Percentiles rank a stretch among this genome's conserved stretches.
Conservation (phyloP, 2,329 filamentous ascomycete species). For the Ceratocystiopsis brevicomis region DNA sequence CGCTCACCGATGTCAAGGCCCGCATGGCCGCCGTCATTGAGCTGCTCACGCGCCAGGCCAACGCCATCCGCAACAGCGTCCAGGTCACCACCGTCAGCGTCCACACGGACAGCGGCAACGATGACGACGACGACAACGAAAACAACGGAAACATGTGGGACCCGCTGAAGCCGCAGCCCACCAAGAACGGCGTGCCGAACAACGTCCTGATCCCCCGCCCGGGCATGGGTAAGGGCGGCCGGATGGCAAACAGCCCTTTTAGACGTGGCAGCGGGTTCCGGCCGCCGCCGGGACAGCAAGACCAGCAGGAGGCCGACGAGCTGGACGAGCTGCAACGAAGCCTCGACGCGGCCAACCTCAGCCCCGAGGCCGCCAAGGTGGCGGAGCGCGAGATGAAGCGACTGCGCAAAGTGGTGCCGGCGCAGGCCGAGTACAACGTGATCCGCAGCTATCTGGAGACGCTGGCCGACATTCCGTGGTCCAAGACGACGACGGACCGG, state of each 20-base stretch:
- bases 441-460: conserved; percentile 88
- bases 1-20: conserved; percentile 60
- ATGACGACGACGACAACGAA: conserved; percentile 12
- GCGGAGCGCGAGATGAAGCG: conserved; percentile 76
- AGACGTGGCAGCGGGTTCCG: conserved; percentile 2
- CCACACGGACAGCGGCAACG: conserved; percentile 18
- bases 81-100: conserved; percentile 63
- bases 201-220: conserved; percentile 7
- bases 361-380: conserved; percentile 72
- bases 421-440: conserved; percentile 90
- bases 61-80: conserved; percentile 68
- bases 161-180: conserved; percentile 13
- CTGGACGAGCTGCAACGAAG: conserved; percentile 81
- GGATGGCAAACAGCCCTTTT: conserved; percentile 16
- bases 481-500: conserved; percentile 63
- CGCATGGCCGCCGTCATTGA: conserved; percentile 69
- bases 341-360: conserved; percentile 62
- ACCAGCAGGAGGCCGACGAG: conserved; percentile 61
- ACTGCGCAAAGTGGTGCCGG: conserved; percentile 86
- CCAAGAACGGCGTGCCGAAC: conserved; percentile 2
- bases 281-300: not conserved
- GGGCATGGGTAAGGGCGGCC: conserved; percentile 7
- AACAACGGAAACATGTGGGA: conserved; percentile 21
- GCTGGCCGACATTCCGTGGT: conserved; percentile 85
- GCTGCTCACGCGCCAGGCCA: conserved; percentile 64